Evolutionary conservation across 2,329 filamentous ascomycete species (phyloP), one percentile per base, ranked within the genome.

Genomic region (Fusarium sp.): DNA sequence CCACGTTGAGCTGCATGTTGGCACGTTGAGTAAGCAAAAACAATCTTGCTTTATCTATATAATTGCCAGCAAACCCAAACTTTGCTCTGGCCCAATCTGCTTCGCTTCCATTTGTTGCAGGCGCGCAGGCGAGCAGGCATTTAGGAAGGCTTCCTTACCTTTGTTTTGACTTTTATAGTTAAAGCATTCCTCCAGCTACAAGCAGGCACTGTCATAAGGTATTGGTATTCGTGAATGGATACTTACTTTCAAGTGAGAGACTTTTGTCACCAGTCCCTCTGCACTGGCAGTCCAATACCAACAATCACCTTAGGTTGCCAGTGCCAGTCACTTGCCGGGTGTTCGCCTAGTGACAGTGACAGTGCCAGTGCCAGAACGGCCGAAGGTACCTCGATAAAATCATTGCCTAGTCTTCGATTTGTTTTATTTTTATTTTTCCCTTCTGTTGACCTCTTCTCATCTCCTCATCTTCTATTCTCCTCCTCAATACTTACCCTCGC

Each of bases 1-100:
- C 70, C 70, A 58, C 55, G 40, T 56, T 63, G n/a, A 56, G 38
- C 35, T 56, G 37, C 56, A 48, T 52, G 54, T 64, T 73, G 30
- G n/a, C 57, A 37, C 26, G 37, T 41, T 26, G 42, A 33, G 20
- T 15, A 32, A 65, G 49, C 44, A 45, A 32, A 26, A 20, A 23
- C 17, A 48, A 54, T 41, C n/a, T 45, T 17, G 5, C 11, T 26
- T 17, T 23, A 13, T 23, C 8, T 37, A 17, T 37, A 17, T 44
- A 11, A 15, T 26, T 40, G 4, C 20, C 13, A 10, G 27, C 7
- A 56, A 48, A 35, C 18, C 27, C 9, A 32, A 27, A 13, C 33
- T 35, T 26, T 23, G 27, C 27, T n/a, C 14, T 14, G 33, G 33
- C 33, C 32, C 30, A 54, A 11, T 20, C 30, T 37, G 26, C 20